Base-by-base conservation (phyloP, 2,329 filamentous ascomycete genomes). In the Fonsecaea pugnacius region DNA sequence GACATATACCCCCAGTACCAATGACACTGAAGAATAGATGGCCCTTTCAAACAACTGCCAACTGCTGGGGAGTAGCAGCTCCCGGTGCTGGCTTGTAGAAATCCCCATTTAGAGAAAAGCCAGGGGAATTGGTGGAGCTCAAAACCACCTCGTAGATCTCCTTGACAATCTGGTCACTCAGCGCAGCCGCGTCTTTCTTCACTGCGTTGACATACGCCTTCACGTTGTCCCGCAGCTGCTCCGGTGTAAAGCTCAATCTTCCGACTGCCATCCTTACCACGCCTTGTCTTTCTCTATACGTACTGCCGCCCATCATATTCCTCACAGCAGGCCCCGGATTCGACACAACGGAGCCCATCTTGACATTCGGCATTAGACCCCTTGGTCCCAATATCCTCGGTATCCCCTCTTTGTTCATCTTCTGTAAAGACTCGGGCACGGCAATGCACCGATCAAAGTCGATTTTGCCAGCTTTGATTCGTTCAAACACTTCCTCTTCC, bases 401-500 rank as follows among this genome's bases (percentile, higher is more conserved):
- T 68, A 99, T 77, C 0, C 85, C 87, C 38, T 92, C 89, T 81
- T 95, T 93, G 75, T 89, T 90, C 73, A 99, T 81, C 62, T 90
- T 92, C 58, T 85, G 84, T 70, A 95, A 82, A 71, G 89, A 92
- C 71, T 91, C 87, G 57, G 84, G 83, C 77, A 97, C 93, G 79
- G 92, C 96, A 71, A 99, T 87, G 67, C 92, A 90, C 61, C 91
- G 85, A 76, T 98, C 95, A 75, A 98, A 99, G 30, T 91, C 86
- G 69, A 98, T 89, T 43, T 87, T 85, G 48, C 91, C 92, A 55
- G 85, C 82, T 74, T 88, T 85, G 69, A 99, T 88, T 58, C 87
- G 83, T 59, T 92, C 87, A 75, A 99, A 96, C 4, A 99, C 82
- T 1, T 89, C 86, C 46, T 96, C 90, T 75, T 97, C 91, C 67